These are phyloP conservation scores for Collybiopsis confluens DNA, from an alignment of 768 basidiomycete species.

Conservation along the genomic window DNA sequence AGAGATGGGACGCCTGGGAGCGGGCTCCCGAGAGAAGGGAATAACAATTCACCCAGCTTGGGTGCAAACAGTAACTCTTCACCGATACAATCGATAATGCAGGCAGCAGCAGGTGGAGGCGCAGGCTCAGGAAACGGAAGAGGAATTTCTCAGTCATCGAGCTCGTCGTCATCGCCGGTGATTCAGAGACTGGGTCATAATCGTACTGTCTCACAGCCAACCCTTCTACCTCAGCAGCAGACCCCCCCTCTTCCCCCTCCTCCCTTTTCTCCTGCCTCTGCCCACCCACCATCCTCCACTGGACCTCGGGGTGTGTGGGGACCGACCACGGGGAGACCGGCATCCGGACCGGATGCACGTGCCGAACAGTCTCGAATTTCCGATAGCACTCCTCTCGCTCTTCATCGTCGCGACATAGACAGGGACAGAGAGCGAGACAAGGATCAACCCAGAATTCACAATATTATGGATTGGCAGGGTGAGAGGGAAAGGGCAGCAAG, in stretches of 20 bases:
- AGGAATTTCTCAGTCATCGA: neutral
- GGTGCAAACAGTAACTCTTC: neutral
- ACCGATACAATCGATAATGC: neutral
- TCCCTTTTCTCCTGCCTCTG: neutral
- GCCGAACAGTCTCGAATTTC: neutral
- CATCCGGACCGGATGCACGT: slow-evolving; percentile 1
- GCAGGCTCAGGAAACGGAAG: neutral
- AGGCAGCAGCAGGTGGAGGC: neutral
- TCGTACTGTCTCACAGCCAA: neutral
- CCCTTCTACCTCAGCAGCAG: neutral
- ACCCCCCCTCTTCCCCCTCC: neutral
- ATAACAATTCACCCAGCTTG: neutral
- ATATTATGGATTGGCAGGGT: slow-evolving; percentile 9
- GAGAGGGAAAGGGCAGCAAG: slow-evolving; percentile 2
- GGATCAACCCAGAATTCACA: slow-evolving; percentile 4
- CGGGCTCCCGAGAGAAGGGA: slow-evolving; percentile 4
- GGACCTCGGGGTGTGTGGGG: slow-evolving; percentile 3
- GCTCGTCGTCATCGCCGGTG: neutral
- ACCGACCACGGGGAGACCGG: neutral
- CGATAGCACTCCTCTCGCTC: neutral
- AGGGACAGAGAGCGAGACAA: neutral
- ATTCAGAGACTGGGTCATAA: neutral
- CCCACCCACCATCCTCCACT: neutral
- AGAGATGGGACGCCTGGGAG: slow-evolving; percentile 12
- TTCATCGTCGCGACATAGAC: slow-evolving; percentile 2